A percentile compares a stretch with the other conserved stretches of the same genome.
phyloP scores from a whole-genome alignment of 495 filamentous ascomycete species.

The Trypethelium eluteriae region DNA sequence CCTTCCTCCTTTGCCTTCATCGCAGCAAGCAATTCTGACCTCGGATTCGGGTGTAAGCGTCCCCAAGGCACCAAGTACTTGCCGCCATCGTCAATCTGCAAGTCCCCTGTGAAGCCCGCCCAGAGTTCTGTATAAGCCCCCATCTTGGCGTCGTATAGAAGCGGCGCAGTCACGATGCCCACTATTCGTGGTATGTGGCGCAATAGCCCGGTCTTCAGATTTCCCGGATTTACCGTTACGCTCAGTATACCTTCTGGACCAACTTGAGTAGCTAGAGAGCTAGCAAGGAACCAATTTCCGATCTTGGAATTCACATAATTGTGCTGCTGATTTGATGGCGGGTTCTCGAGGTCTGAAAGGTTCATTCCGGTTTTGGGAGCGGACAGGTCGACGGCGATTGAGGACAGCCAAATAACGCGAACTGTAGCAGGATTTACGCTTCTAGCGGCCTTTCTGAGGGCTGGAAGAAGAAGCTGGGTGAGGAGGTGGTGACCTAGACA shows the following conservation, averaged over 20 bases:
- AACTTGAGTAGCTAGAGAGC: slow-evolving; percentile 29
- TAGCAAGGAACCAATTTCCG: slow-evolving; percentile 37
- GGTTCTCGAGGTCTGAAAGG: neutral
- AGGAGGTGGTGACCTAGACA: slow-evolving; percentile 42
- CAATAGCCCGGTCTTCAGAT: slow-evolving; percentile 33
- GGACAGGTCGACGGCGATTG: slow-evolving; percentile 22
- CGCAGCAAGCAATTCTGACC: slow-evolving; percentile 23
- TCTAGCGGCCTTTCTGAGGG: slow-evolving; percentile 35
- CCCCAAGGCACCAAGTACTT: slow-evolving; percentile 34
- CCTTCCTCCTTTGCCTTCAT: slow-evolving; percentile 21
- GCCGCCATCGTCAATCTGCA: slow-evolving; percentile 23
- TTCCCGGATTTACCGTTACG: slow-evolving; percentile 33
- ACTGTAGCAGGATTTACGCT: slow-evolving; percentile 25
- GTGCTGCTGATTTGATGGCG: neutral
- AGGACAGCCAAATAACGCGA: slow-evolving; percentile 36
- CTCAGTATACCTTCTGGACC: slow-evolving; percentile 29
- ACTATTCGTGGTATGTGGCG: slow-evolving; percentile 18
- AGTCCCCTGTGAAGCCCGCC: slow-evolving; percentile 25
- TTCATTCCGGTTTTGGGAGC: slow-evolving; percentile 31
- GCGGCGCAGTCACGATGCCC: neutral
- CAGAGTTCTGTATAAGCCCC: slow-evolving; percentile 33
- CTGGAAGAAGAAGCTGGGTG: slow-evolving; percentile 41
- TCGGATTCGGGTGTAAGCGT: slow-evolving; percentile 22
- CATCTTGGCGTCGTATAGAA: slow-evolving; percentile 21
- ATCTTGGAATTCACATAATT: slow-evolving; percentile 39